Base-by-base conservation (phyloP, 441 rosid species). In the Aquilaria agallochum region DNA sequence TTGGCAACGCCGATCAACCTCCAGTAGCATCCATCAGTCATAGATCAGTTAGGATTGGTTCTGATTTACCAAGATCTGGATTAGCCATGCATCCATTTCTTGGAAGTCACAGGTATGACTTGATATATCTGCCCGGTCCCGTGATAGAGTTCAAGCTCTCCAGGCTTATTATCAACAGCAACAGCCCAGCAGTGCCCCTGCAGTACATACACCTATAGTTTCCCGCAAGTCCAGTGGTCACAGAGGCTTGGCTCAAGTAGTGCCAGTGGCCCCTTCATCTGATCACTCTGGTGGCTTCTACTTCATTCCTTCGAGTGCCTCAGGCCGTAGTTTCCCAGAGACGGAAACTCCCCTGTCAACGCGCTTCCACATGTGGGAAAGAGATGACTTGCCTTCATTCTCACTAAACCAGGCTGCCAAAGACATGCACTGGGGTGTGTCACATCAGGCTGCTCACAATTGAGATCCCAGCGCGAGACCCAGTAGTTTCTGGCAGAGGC, bases 61-160 rank as follows among this genome's bases (percentile, higher is more conserved):
- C 92, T 44, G 96, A 89, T 63, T 62, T 78, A 64, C 76, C 80
- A 48, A 83, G 97, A 81, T 71, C 96, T 9, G 92, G 91, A 68
- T 86, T 96, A 0, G 84, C 86, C 73, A 74, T 83, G 81, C 89
- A 82, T 69, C 97, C 92, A 3, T 89, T 91, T 66, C 65, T 75
- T 74, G 0, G 20, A 20, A 20, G 20, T 20, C 20, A 20, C 20
- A 20, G 20, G 20, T 20, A 20, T 20, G 20, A 52, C 46, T 57
- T 47, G 46, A 20, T 20, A 20, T 20, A 20, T 10, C 63, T 59
- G 34, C 20, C 20, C 20, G 20, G 20, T 0, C 20, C 20, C 20
- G 1, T 20, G 20, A 20, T 20, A 0, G 20, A 20, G 20, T 20
- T 20, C 20, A 20, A 20, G 20, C 20, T 20, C 20, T 20, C 20